These are phyloP conservation scores for Pythium plurisporium DNA, from an alignment of 352 stramenopile species.

Conservation along the genomic window DNA sequence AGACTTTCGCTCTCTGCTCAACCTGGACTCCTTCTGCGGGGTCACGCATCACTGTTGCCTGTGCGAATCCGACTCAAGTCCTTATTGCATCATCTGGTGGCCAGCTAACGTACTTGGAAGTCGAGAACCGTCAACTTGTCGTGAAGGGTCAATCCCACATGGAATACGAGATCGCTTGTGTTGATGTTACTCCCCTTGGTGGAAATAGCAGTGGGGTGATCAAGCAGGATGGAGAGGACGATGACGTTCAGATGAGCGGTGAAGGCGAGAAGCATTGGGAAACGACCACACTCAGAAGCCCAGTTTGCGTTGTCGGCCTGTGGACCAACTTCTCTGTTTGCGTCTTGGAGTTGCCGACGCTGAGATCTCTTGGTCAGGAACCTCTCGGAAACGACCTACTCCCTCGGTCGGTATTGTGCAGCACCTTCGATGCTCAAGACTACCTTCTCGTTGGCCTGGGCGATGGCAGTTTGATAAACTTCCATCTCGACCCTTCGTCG, in stretches of 20 bases:
- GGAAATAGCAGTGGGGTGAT: neutral
- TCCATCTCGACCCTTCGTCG: slow-evolving; percentile 58
- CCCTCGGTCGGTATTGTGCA: slow-evolving; percentile 85
- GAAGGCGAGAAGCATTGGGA: slow-evolving; percentile 51
- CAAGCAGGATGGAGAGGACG: slow-evolving; percentile 24
- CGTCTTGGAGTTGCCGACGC: slow-evolving; percentile 74
- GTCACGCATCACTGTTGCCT: slow-evolving; percentile 76
- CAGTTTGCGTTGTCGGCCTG: slow-evolving; percentile 81
- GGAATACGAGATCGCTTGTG: slow-evolving; percentile 94
- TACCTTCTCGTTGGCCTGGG: slow-evolving; percentile 97
- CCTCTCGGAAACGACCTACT: slow-evolving; percentile 78
- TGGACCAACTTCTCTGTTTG: slow-evolving; percentile 93
- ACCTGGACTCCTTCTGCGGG: slow-evolving; percentile 70
- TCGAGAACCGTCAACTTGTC: slow-evolving; percentile 52
- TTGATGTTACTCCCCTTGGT: slow-evolving; percentile 81
- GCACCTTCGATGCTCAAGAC: slow-evolving; percentile 76
- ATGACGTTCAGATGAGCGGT: slow-evolving; percentile 59
- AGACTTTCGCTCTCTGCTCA: slow-evolving; percentile 53
- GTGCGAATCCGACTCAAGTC: slow-evolving; percentile 90
- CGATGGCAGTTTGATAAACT: slow-evolving; percentile 94
- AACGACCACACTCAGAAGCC: slow-evolving; percentile 37
- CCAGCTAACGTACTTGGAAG: slow-evolving; percentile 87
- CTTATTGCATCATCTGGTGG: slow-evolving; percentile 89
- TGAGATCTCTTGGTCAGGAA: slow-evolving; percentile 64
- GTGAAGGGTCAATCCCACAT: slow-evolving; percentile 70